Evolutionary conservation across 78 protist genomes (phyloP).

Genomic region (Tieghemostelium lacteum): DNA sequence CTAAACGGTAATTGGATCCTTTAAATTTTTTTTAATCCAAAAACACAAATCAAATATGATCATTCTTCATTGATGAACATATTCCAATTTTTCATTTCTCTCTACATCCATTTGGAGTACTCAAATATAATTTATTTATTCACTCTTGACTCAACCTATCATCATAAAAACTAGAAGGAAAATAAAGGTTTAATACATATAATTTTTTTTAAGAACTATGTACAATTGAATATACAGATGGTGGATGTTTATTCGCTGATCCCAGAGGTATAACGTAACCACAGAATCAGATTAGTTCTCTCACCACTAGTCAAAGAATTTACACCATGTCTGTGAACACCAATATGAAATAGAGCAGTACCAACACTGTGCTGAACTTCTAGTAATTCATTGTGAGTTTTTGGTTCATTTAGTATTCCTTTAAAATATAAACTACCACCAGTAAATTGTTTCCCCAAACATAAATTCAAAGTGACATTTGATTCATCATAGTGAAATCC

Average conservation of each 20-base stretch:
- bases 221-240: too few species aligned
- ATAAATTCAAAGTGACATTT: conserved; percentile 85
- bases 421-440: conserved; percentile 83
- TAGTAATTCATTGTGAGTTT: conserved; percentile 35
- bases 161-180: too few species aligned
- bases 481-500: conserved; percentile 87
- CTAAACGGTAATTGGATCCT: conserved; percentile 25
- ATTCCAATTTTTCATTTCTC: too few species aligned
- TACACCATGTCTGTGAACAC: conserved; percentile 88
- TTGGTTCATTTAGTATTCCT: conserved; percentile 58
- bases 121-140: too few species aligned
- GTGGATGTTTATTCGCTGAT: too few species aligned
- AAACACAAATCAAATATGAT: too few species aligned
- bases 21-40: too few species aligned
- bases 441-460: conserved; percentile 82
- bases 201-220: too few species aligned
- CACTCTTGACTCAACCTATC: too few species aligned
- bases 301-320: conserved; percentile 74
- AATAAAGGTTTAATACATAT: too few species aligned
- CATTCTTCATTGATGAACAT: too few species aligned
- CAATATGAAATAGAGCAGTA: conserved; percentile 78
- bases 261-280: conserved; percentile 69
- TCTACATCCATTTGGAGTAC: too few species aligned
- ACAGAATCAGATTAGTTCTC: conserved; percentile 84
- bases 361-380: conserved; percentile 59